Conservation (phyloP, 169 alveolate genomes). For the Eimeria mitis region DNA sequence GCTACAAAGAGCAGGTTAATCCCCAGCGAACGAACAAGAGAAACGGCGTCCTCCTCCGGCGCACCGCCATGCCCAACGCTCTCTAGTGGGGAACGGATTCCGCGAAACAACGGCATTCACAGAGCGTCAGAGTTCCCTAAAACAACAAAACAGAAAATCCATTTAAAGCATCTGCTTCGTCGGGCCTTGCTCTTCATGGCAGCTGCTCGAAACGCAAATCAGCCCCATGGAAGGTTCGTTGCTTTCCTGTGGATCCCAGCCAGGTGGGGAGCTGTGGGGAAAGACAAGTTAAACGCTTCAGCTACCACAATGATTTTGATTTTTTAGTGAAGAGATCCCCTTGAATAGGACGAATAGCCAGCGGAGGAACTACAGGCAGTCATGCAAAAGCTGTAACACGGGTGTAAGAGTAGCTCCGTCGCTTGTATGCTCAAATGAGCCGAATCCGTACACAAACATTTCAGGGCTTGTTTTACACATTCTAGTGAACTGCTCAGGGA, state of each 20-base stretch:
- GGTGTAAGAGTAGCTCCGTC: background rate
- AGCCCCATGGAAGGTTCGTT: background rate
- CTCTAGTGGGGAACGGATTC: slow-evolving; percentile 17
- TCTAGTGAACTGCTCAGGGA: background rate
- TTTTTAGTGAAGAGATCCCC: background rate
- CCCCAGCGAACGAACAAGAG: background rate
- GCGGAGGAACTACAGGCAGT: background rate
- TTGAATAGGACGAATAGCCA: background rate
- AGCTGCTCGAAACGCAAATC: background rate
- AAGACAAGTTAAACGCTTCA: background rate
- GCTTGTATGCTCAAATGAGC: background rate
- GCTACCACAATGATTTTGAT: background rate
- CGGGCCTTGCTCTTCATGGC: background rate
- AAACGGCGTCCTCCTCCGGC: background rate
- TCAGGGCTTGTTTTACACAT: background rate
- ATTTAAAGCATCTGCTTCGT: background rate
- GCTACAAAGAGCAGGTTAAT: background rate
- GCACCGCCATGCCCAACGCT: slow-evolving; percentile 7
- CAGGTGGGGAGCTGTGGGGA: background rate
- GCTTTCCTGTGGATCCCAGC: background rate
- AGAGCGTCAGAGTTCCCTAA: background rate
- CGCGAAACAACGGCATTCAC: background rate
- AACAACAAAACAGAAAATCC: background rate
- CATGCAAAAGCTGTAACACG: background rate
- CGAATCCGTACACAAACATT: background rate